phyloP scores from a whole-genome alignment of 2,329 filamentous ascomycete species.

The Paracorniculantispora psalliotae region DNA sequence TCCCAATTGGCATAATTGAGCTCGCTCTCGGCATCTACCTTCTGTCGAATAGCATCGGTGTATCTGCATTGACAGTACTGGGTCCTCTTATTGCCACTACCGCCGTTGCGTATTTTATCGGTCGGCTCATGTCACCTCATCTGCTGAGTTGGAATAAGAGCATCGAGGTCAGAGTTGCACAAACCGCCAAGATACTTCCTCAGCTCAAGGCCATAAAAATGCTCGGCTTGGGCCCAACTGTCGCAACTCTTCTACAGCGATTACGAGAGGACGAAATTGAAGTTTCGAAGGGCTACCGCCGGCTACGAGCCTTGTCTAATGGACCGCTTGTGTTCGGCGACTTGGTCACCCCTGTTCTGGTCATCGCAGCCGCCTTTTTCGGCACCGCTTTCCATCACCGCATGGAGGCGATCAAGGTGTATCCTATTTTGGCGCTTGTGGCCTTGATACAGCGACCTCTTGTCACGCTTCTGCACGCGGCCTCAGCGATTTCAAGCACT shows the following conservation, averaged over 20 bases:
- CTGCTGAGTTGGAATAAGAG: not conserved
- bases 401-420: not conserved
- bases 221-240: not conserved
- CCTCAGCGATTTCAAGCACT: not conserved
- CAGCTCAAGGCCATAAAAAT: conserved; percentile 6
- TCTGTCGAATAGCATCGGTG: not conserved
- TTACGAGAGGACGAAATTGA: not conserved
- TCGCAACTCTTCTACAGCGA: not conserved
- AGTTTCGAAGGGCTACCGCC: not conserved
- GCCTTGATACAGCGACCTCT: not conserved
- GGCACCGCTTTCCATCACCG: not conserved
- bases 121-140: not conserved
- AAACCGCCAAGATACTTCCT: not conserved
- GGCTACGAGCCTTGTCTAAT: not conserved
- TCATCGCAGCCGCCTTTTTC: not conserved
- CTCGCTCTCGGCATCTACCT: not conserved
- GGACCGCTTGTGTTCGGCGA: not conserved
- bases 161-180: not conserved
- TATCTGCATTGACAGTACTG: not conserved
- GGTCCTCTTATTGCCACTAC: not conserved
- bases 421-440: not conserved
- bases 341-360: not conserved
- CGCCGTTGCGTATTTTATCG: not conserved
- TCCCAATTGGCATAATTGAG: not conserved
- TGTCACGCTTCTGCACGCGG: not conserved